Evolutionary conservation across 371 early-diverging fungal genomes (phyloP).

Genomic region (Polyrhizophydium stewartii): DNA sequence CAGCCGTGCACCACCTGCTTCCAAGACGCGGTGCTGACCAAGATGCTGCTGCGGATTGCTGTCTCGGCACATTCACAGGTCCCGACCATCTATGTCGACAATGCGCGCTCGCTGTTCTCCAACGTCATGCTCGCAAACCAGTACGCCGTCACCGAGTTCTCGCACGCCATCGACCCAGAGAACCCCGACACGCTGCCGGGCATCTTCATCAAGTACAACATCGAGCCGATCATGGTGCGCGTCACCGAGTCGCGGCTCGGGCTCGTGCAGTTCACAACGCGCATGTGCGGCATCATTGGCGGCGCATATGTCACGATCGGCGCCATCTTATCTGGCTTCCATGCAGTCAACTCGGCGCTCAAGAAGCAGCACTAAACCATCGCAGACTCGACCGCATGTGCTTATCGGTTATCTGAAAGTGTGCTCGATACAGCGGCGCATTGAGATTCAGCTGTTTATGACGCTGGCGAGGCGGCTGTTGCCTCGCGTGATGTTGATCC

Average conservation of each 20-base stretch:
- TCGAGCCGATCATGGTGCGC: slow-evolving; percentile 83
- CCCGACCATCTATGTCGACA: slow-evolving; percentile 76
- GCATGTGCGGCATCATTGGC: slow-evolving; percentile 86
- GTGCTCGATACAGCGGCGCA: no score
- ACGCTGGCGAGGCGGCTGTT: no score
- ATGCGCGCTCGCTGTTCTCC: slow-evolving; percentile 31
- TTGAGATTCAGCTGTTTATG: no score
- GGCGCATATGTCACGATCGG: slow-evolving; percentile 4
- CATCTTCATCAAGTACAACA: slow-evolving; percentile 86
- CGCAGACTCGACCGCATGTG: no score
- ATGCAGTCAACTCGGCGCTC: no score
- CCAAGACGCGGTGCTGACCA: no score
- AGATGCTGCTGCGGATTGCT: background rate
- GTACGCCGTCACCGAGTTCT: slow-evolving; percentile 82
- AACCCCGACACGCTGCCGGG: slow-evolving; percentile 44
- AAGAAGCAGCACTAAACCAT: no score
- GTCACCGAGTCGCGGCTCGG: slow-evolving; percentile 63
- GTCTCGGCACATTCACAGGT: slow-evolving; percentile 66
- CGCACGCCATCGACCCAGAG: slow-evolving; percentile 27
- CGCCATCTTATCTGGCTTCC: background rate
- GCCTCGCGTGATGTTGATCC: no score
- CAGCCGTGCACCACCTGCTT: background rate
- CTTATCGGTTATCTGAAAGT: no score
- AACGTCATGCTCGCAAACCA: slow-evolving; percentile 73
- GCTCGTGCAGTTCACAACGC: slow-evolving; percentile 69